Evolutionary conservation across 2,329 filamentous ascomycete genomes (phyloP).

Genomic region (Lasiodiplodia sp.): DNA sequence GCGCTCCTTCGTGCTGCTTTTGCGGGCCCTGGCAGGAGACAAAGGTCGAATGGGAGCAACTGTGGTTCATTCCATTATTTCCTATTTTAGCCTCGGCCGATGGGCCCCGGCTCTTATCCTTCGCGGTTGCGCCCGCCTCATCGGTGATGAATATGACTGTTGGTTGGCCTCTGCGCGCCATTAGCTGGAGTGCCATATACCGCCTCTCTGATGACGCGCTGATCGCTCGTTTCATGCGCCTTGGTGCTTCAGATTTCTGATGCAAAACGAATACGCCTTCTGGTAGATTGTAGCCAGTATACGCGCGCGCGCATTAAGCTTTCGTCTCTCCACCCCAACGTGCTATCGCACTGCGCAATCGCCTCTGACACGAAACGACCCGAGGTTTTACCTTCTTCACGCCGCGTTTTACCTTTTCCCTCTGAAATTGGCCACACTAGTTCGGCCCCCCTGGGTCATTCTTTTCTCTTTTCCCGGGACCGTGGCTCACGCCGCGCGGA

Average conservation of each 20-base stretch:
- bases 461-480: neutral
- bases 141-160: neutral
- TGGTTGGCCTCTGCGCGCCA: neutral
- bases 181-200: neutral
- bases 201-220: constrained; percentile 4
- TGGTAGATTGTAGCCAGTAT: neutral
- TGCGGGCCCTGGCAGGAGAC: neutral
- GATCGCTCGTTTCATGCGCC: constrained; percentile 12
- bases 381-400: constrained; percentile 19
- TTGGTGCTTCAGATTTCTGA: constrained; percentile 7
- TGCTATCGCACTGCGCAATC: neutral
- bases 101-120: neutral
- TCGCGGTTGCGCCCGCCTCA: neutral
- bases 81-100: constrained; percentile 14
- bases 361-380: constrained; percentile 2
- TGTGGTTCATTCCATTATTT: constrained; percentile 6
- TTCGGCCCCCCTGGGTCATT: neutral
- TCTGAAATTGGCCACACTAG: neutral
- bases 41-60: neutral
- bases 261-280: neutral
- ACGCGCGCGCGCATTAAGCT: too few relatives aligned
- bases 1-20: neutral
- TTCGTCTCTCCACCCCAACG: neutral
- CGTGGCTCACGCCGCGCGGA: constrained; percentile 4
- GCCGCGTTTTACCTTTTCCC: constrained; percentile 1